Evolutionary conservation across 2,329 filamentous ascomycete species (phyloP), one percentile per base, ranked within the genome.

Genomic region (Fusarium tuaranense): DNA sequence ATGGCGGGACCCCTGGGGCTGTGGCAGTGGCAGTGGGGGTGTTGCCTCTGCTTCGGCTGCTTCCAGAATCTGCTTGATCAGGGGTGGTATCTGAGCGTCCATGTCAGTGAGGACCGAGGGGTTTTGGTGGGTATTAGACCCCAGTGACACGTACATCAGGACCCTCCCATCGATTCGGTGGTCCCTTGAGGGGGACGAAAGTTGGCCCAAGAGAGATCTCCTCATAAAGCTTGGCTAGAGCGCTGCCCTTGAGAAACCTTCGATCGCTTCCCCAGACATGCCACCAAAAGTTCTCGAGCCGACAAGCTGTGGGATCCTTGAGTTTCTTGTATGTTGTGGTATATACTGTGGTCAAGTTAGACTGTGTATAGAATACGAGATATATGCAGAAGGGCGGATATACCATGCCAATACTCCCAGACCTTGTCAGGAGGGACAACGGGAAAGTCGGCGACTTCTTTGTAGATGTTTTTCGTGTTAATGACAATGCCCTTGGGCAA

Each of bases 271-370:
- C 89, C 86, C 89, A 89, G 64, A 92, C 88, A 77, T 91, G 90
- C 87, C 89, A 92, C 90, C 90, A 92, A 74, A 91, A 91, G 76
- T 91, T 90, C 78, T 92, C 90, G 22, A 92, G 82, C 20, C 90
- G 88, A 68, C 87, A 88, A 32, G 90, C 89, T 4, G 89, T 92
- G n/a, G 90, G 90, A 75, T 92, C 90, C 69, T 87, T 85, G 36
- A 91, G 85, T 74, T 86, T 87, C 76, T 88, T 88, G 71, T 88
- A 88, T 18, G 89, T 92, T 34, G 86, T 90, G 13, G 90, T 90
- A 75, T 91, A 92, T 7, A 90, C 90, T 92, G 51, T 32, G 48
- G 13, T 25, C 36, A 38, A 68, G 70, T 76, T 69, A 74, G 64
- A 58, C 7, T 13, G 61, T 55, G 60, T 71, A 60, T 36, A 25